Conservation (phyloP, 345 rosid species). For the Litchi chinensis region DNA sequence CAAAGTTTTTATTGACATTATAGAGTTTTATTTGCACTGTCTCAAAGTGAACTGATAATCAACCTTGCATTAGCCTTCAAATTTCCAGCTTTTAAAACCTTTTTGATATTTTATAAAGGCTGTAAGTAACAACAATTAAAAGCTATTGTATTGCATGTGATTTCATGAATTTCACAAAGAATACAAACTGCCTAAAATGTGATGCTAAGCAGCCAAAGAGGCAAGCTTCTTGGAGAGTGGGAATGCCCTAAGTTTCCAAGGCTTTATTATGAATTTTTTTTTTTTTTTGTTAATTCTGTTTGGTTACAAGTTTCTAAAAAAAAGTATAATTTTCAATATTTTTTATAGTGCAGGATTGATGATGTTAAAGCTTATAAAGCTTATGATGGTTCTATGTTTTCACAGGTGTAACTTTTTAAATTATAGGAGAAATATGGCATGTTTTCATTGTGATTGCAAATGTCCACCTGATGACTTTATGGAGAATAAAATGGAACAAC, state of each 20-base stretch:
- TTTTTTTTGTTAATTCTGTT: neutral
- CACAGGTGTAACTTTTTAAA: too few species aligned
- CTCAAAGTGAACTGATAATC: neutral
- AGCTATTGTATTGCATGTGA: slow-evolving; percentile 64
- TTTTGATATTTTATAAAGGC: too few species aligned
- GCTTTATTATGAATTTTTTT: neutral
- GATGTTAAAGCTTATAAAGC: neutral
- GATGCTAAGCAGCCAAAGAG: slow-evolving; percentile 97
- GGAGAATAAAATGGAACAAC: too few species aligned
- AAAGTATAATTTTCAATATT: neutral
- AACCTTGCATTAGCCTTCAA: neutral
- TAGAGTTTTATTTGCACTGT: neutral
- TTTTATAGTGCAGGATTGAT: neutral
- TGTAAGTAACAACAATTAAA: slow-evolving; percentile 14
- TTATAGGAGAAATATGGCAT: too few species aligned
- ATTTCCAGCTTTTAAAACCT: too few species aligned
- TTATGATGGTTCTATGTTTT: too few species aligned
- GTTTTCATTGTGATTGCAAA: too few species aligned
- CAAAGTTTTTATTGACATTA: neutral
- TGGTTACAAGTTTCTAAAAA: neutral
- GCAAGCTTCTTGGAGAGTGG: slow-evolving; percentile 99
- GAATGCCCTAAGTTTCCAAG: slow-evolving; percentile 79
- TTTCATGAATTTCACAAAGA: slow-evolving; percentile 98
- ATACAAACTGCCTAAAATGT: slow-evolving; percentile 80
- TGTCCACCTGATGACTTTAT: too few species aligned